These are phyloP conservation scores for Xylariaceae sp. DNA, from an alignment of 2,329 filamentous ascomycete genomes.

Conservation along the genomic window DNA sequence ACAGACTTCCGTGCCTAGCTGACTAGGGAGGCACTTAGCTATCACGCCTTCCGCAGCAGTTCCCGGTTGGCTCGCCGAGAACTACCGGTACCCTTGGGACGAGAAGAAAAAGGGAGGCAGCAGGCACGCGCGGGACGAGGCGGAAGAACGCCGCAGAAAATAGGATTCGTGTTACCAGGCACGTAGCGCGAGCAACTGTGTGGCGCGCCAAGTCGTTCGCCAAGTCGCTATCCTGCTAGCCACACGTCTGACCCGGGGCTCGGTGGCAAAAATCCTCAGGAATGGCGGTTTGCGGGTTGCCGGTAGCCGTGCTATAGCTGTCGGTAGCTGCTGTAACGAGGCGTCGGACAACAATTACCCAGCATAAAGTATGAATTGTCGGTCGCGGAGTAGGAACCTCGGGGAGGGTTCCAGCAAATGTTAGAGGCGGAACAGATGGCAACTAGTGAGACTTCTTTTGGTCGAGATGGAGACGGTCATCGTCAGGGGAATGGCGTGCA, in stretches of 20 bases:
- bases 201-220: not conserved
- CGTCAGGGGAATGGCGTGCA: slow-evolving; percentile 16
- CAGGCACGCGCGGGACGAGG: not conserved
- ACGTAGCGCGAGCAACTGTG: not conserved
- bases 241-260: not conserved
- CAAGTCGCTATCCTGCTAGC: not conserved
- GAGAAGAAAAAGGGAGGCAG: slow-evolving; percentile 2
- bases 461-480: slow-evolving; percentile 32
- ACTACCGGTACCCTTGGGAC: too few species aligned
- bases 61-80: slow-evolving; percentile 4
- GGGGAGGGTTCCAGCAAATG: slow-evolving; percentile 33
- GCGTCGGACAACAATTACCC: not conserved
- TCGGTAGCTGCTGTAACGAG: slow-evolving; percentile 3
- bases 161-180: not conserved
- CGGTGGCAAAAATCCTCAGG: not conserved
- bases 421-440: slow-evolving; percentile 31
- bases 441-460: slow-evolving; percentile 28
- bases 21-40: too few species aligned
- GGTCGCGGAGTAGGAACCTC: slow-evolving; percentile 31
- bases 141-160: not conserved
- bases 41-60: slow-evolving; percentile 1
- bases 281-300: slow-evolving; percentile 1
- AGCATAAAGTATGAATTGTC: not conserved
- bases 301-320: not conserved
- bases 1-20: not conserved